Evolutionary conservation across 2,329 filamentous ascomycete species (phyloP), one percentile per base, ranked within the genome.

Genomic region (Colletotrichum musicola): DNA sequence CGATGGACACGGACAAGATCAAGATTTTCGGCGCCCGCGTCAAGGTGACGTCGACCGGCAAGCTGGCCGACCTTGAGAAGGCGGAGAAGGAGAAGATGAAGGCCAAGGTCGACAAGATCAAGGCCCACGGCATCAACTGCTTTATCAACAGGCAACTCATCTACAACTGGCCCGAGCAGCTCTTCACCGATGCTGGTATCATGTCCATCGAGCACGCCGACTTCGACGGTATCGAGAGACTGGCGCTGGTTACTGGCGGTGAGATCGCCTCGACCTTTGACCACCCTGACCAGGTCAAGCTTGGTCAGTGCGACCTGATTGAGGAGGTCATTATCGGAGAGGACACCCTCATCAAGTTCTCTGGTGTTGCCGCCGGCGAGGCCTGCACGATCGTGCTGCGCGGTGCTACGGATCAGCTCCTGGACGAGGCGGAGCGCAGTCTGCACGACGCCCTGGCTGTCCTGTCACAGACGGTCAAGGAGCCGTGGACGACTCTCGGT

Each of bases 1-100:
- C 95, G 13, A 99, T 99, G 96, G 96, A 99, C 82, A 99, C 96
- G 42, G 96, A 99, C 84, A 99, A 99, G 87, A 93, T 99, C 85
- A 99, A 99, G 88, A 98, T 99, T 76, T 99, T 99, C 76, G 96
- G 96, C 72, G 96, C 96, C 16, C 90, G 95, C 68, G 94, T 99
- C 76, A 98, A 98, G 88, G 96, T 99, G 69, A 93, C 93, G 74
- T 95, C 94, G 38, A 99, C 96, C 3, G 94, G 94, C 80, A 98
- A 98, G 86, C 88, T 99, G 57, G 96, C 96, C n/a, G 96, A 99
- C 77, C 86, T 99, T 62, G 96, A 99, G 82, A 97, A 97, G 88
- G 96, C 96, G 6, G 96, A 98, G 85, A 92, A 94, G 76, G 96
- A 99, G 76, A 98, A 98, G 90, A 99, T 99, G 96, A 97, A 95